A percentile compares a stretch with the other conserved stretches of the same genome.
Conservation (phyloP, 768 basidiomycete species). For the Rhizopogon salebrosus region DNA sequence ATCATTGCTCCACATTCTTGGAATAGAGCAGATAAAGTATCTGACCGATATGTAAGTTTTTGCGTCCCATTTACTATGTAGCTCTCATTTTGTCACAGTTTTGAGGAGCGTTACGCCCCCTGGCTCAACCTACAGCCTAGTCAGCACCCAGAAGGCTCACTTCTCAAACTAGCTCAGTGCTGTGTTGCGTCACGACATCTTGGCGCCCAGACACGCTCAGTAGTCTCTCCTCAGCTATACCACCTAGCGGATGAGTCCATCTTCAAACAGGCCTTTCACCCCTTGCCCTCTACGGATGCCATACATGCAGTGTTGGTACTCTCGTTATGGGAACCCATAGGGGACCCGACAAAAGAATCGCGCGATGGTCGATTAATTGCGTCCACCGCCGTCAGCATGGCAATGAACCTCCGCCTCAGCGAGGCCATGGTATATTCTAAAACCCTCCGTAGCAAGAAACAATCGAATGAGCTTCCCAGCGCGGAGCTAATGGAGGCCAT, state of each 20-base stretch:
- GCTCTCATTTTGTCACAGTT: constrained; percentile 21
- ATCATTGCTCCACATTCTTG: constrained; percentile 28
- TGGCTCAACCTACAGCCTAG: constrained; percentile 37
- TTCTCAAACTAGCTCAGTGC: constrained; percentile 42
- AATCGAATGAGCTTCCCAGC: constrained; percentile 18
- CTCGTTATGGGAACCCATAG: constrained; percentile 40
- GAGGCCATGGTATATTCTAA: constrained; percentile 29
- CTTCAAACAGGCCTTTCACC: constrained; percentile 35
- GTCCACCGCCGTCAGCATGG: constrained; percentile 41
- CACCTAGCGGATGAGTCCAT: constrained; percentile 36
- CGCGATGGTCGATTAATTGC: constrained; percentile 37
- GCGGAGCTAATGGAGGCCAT: constrained; percentile 29
- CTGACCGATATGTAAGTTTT: constrained; percentile 34
- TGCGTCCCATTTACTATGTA: not conserved
- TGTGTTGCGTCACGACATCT: constrained; percentile 42
- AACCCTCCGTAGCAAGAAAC: constrained; percentile 25
- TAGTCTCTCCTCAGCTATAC: constrained; percentile 35
- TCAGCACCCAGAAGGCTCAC: constrained; percentile 23
- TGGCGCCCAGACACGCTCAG: constrained; percentile 27
- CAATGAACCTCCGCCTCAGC: constrained; percentile 37
- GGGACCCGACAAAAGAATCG: constrained; percentile 23
- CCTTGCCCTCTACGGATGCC: constrained; percentile 35
- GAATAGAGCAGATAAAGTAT: constrained; percentile 28
- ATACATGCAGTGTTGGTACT: constrained; percentile 38
- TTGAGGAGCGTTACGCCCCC: constrained; percentile 38